Evolutionary conservation across 805 yeast species (phyloP).

Genomic region (Yarrowia porcina): DNA sequence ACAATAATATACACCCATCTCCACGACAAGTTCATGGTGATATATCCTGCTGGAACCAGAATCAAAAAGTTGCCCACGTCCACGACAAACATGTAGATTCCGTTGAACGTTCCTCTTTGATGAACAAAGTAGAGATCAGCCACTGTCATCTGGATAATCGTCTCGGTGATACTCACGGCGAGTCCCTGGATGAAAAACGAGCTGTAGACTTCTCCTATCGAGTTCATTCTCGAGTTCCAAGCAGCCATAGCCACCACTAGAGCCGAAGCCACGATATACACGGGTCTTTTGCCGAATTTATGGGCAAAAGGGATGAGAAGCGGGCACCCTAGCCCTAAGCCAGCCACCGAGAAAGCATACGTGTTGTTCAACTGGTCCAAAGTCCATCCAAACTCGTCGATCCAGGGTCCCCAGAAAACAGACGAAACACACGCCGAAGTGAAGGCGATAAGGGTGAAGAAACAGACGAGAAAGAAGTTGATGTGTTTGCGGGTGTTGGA

Average conservation of each 20-base stretch:
- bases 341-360: background rate
- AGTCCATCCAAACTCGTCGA: background rate
- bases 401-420: background rate
- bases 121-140: slow-evolving; percentile 29
- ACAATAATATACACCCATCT: slow-evolving; percentile 33
- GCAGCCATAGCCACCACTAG: background rate
- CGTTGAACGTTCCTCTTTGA: slow-evolving; percentile 32
- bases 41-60: slow-evolving; percentile 32
- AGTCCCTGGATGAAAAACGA: background rate
- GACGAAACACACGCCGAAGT: background rate
- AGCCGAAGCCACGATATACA: background rate
- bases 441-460: background rate
- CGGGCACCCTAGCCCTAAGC: background rate
- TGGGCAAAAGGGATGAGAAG: background rate
- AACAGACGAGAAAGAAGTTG: slow-evolving; percentile 1
- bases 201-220: background rate
- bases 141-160: slow-evolving; percentile 2
- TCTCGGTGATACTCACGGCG: background rate
- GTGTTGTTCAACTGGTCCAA: slow-evolving; percentile 4
- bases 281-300: background rate
- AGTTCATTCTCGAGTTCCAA: background rate
- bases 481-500: background rate
- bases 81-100: slow-evolving; percentile 32
- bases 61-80: slow-evolving; percentile 33
- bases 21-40: slow-evolving; percentile 32